Evolutionary conservation across 2,329 filamentous ascomycete genomes (phyloP), one percentile per base, ranked within the genome.

Genomic region (Microsporum canis): DNA sequence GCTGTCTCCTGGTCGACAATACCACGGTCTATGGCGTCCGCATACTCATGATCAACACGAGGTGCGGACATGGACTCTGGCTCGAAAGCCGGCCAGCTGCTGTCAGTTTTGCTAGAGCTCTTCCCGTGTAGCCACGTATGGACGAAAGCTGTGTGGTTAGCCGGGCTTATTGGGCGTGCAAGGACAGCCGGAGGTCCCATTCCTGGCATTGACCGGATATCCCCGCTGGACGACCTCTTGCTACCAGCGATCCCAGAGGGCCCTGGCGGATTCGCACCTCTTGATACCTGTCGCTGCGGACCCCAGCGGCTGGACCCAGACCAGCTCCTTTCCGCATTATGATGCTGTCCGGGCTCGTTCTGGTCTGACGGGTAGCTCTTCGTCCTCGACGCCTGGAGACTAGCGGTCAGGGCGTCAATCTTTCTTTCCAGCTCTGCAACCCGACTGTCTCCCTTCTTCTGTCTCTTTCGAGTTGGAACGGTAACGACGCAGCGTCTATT

Each of bases 381-480:
- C 4, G 68, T 68, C 58, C 73, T 71, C 7, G 73, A 71, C 1
- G 88, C 84, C 53, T 89, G 86, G 65, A 96, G 71, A 39, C 85
- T 90, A 5, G 89, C 88, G 5, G 89, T 95, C 71, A 96, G 72
- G 6, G 88, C 88, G 77, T 96, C 90, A 65, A 96, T 92, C 77
- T 95, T 95, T 79, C 87, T 90, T 78, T 96, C 91, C 58, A 96
- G 79, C 77, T 96, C 91, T 6, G 90, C 88, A 10, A 96, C 91
- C 58, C 90, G 82, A 66, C 85, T 92, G 71, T 95, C 91, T 60
- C 89, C 91, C 79, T 95, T 95, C 79, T 92, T 95, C 77, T 92
- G 89, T 51, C 91, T 81, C 75, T 95, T 95, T 45, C 89, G 75
- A 12, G 79, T 84, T 0, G 84, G 89, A 64, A 85, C 83, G 0